Base-by-base conservation (phyloP, 2,329 filamentous ascomycete species). In the Phialophora macrospora region DNA sequence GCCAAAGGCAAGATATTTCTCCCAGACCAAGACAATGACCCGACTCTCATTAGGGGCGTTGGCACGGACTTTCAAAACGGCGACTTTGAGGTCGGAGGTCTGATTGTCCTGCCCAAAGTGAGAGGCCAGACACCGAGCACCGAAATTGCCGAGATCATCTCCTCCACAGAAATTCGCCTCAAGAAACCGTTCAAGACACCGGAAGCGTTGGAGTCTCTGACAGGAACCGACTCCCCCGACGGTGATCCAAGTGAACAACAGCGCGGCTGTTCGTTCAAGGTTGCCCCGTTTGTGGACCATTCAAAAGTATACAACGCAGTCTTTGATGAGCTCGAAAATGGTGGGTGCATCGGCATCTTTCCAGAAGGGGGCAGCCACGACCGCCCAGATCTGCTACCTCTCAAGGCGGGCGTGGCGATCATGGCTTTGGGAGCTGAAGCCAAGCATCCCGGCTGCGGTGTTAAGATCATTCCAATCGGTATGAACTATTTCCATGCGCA, bases 401-500 rank as follows among this genome's bases (percentile, higher is more conserved):
- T 98, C 68, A 98, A 98, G 84, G 94, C 95, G 73, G 94, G 94
- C 77, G 92, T 99, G 66, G 95, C 95, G 65, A 95, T 99, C 75
- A 99, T 99, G 94, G 95, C 94, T 12, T 85, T 99, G 41, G 94
- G 94, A 46, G 90, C 95, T 0, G 83, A 98, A 59, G 92, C 91
- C 4, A 89, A 92, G 63, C 88, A 93, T 68, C 93, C 93, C 2
- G 85, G 94, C 70, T 97, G 92, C 75, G 92, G 91, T 32, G 82
- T 99, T 68, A 96, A 93, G 78, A 97, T 99, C 73, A 92, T 99
- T 26, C 95, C 95, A 3, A 93, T 95, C 59, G 94, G 94, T 73
- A 97, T 99, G 94, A 99, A 99, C 79, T 99, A 99, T 79, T 99
- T 99, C 80, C 94, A 98, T 78, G 91, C 94, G 0, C 94, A 99